Evolutionary conservation across 2,329 filamentous ascomycete species (phyloP).

Genomic region (Achaetomium macrosporum): DNA sequence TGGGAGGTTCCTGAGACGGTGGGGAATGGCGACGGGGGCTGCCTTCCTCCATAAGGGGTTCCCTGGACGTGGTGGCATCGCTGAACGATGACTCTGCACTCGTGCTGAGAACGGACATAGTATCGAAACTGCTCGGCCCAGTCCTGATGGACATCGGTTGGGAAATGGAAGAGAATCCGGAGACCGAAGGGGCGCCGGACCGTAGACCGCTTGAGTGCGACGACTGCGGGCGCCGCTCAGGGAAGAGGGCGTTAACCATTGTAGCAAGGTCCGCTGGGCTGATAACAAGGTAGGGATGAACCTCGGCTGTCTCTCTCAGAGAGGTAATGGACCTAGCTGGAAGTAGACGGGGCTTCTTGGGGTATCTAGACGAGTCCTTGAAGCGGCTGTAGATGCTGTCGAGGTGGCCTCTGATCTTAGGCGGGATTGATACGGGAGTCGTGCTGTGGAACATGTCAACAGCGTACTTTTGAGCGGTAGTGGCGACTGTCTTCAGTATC

Average conservation of each 20-base stretch:
- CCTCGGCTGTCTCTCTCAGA: constrained; percentile 68
- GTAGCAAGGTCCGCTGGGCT: constrained; percentile 74
- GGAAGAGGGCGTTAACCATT: constrained; percentile 77
- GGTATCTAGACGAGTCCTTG: constrained; percentile 43
- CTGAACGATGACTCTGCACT: constrained; percentile 68
- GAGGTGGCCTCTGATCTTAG: constrained; percentile 61
- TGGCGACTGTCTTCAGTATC: constrained; percentile 71
- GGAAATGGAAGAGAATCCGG: constrained; percentile 61
- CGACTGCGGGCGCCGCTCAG: constrained; percentile 62
- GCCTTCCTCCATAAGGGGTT: constrained; percentile 55
- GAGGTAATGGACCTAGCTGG: constrained; percentile 68
- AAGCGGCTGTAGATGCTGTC: constrained; percentile 66
- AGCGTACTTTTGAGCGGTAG: constrained; percentile 72
- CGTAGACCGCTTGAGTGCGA: constrained; percentile 54
- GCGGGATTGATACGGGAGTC: constrained; percentile 57
- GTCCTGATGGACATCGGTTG: constrained; percentile 60
- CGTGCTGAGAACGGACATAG: constrained; percentile 64
- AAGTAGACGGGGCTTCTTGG: constrained; percentile 53
- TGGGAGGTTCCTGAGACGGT: constrained; percentile 41
- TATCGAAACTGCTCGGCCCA: constrained; percentile 54
- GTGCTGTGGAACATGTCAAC: constrained; percentile 69
- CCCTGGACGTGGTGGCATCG: constrained; percentile 60
- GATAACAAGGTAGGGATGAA: constrained; percentile 73
- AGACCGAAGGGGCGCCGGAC: constrained; percentile 63
- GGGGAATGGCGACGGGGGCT: constrained; percentile 52